Percentiles rank a stretch among this genome's conserved stretches.
Conservation (phyloP, 371 early-diverging fungal species). For the Mortierella sp. region DNA sequence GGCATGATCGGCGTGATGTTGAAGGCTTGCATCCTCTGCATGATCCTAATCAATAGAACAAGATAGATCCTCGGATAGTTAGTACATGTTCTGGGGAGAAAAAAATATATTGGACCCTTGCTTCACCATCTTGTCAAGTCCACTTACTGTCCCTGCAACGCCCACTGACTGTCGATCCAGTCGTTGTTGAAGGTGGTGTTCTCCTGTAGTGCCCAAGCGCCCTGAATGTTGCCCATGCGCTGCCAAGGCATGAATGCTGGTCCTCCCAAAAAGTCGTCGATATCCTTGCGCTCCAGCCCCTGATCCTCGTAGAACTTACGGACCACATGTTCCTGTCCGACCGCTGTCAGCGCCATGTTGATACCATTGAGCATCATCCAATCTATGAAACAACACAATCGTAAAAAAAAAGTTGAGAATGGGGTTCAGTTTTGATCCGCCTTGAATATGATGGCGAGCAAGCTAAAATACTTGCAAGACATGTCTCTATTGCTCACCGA, state of each 20-base stretch:
- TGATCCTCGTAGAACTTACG: conserved; percentile 42
- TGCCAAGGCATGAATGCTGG: conserved; percentile 55
- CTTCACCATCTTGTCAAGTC: background rate
- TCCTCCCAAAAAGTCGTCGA: conserved; percentile 36
- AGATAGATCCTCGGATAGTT: background rate
- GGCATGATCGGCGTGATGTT: conserved; percentile 52
- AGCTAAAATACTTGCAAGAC: background rate
- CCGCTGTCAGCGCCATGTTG: conserved; percentile 54
- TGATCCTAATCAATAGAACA: conserved; percentile 26
- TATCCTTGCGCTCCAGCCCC: conserved; percentile 29
- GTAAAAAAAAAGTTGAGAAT: background rate
- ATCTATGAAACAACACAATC: conserved; percentile 11
- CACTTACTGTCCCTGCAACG: conserved; percentile 43
- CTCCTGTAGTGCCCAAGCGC: conserved; percentile 33
- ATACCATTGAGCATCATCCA: conserved; percentile 57
- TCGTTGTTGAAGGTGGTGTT: conserved; percentile 34
- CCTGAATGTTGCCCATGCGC: conserved; percentile 55
- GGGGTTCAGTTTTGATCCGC: too few species aligned
- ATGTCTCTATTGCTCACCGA: conserved; percentile 21
- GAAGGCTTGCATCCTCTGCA: conserved; percentile 40
- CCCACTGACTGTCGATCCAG: conserved; percentile 55
- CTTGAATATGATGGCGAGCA: too few species aligned
- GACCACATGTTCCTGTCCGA: conserved; percentile 52
- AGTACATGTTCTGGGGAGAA: background rate
- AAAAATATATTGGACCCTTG: background rate